A percentile compares a stretch with the other conserved stretches of the same genome.
These are phyloP conservation scores for Leucocoprinus sp. DNA, from an alignment of 768 basidiomycete species.

Conservation along the genomic window DNA sequence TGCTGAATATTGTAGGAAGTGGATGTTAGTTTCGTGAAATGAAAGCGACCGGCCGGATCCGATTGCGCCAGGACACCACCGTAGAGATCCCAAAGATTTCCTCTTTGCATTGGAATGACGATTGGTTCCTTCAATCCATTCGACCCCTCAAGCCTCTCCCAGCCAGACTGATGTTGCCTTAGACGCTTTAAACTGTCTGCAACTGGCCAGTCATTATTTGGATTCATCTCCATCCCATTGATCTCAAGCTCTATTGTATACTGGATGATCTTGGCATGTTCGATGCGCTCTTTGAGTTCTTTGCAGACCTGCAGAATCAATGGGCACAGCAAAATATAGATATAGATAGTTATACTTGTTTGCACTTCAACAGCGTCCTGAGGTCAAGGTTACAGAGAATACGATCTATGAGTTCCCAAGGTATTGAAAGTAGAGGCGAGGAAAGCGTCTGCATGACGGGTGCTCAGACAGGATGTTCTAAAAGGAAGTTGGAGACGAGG, in stretches of 20 bases:
- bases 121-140: slow-evolving; percentile 9
- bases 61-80: slow-evolving; percentile 48
- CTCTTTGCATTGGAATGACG: slow-evolving; percentile 31
- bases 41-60: slow-evolving; percentile 21
- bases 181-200: slow-evolving; percentile 31
- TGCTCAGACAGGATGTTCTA: not conserved
- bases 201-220: slow-evolving; percentile 18
- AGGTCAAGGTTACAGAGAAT: slow-evolving; percentile 15
- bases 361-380: slow-evolving; percentile 19
- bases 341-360: slow-evolving; percentile 13
- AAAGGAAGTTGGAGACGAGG: not conserved
- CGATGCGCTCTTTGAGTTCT: slow-evolving; percentile 21
- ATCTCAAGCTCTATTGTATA: slow-evolving; percentile 38
- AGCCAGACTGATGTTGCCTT: slow-evolving; percentile 28
- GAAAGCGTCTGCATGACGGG: slow-evolving; percentile 8
- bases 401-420: slow-evolving; percentile 15
- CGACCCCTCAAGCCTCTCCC: slow-evolving; percentile 32
- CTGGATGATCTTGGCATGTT: slow-evolving; percentile 25
- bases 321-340: not conserved
- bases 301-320: slow-evolving; percentile 22
- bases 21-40: slow-evolving; percentile 44
- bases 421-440: slow-evolving; percentile 9
- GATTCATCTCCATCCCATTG: slow-evolving; percentile 34
- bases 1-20: slow-evolving; percentile 36
- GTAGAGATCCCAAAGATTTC: slow-evolving; percentile 48